A percentile compares a stretch with the other conserved stretches of the same genome.
phyloP scores from a whole-genome alignment of 75 land plant species.

The Pinus tabuliformis region DNA sequence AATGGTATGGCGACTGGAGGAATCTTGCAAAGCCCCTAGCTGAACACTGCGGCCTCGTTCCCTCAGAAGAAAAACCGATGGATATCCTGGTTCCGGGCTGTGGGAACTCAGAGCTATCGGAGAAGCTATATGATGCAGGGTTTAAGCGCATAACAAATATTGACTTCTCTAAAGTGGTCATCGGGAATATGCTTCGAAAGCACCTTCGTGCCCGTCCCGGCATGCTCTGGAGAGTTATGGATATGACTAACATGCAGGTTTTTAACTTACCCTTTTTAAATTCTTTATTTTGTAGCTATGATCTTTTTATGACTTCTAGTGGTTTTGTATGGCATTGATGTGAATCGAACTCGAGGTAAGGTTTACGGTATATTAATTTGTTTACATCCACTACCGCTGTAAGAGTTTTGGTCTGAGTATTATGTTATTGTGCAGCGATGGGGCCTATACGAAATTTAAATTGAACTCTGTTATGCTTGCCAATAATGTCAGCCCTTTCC shows the following conservation, averaged over 20 bases:
- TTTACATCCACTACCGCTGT: no score
- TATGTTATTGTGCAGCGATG: no score
- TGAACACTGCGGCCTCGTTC: background rate
- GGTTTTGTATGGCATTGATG: no score
- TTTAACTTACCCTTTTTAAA: no score
- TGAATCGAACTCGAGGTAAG: no score
- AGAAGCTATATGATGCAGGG: constrained; percentile 80
- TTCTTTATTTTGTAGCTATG: no score
- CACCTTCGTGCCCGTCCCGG: constrained; percentile 68
- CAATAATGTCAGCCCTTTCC: no score
- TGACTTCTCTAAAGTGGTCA: constrained; percentile 86
- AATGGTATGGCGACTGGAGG: constrained; percentile 94
- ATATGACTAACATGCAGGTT: constrained; percentile 95
- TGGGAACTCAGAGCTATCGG: constrained; percentile 88
- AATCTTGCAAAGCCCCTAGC: constrained; percentile 37
- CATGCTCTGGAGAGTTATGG: constrained; percentile 97
- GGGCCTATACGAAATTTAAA: no score
- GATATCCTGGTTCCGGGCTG: constrained; percentile 88
- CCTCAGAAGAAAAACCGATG: background rate
- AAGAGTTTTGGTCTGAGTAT: no score
- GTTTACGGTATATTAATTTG: no score
- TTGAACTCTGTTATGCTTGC: no score
- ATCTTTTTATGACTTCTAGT: no score
- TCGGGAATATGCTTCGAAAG: constrained; percentile 77
- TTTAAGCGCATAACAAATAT: constrained; percentile 63